These are phyloP conservation scores for Pholiota molesta DNA, from an alignment of 768 basidiomycete species.

Conservation along the genomic window DNA sequence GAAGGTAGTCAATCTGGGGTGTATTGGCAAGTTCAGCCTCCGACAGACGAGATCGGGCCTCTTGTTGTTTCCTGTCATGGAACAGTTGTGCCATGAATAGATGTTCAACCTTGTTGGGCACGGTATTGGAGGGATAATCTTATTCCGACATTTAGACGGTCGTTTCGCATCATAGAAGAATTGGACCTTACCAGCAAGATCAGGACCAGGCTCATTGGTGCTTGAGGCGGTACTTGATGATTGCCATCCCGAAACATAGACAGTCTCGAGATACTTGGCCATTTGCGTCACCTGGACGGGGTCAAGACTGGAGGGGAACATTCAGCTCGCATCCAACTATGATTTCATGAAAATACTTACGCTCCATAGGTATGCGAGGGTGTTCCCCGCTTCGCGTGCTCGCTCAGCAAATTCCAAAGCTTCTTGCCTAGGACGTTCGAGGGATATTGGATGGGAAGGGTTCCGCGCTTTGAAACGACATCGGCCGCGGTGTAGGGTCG, in stretches of 20 bases:
- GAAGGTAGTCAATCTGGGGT: conserved; percentile 84
- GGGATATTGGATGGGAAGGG: conserved; percentile 82
- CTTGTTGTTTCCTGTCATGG: conserved; percentile 97
- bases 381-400: conserved; percentile 77
- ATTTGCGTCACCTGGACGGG: conserved; percentile 98
- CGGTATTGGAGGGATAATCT: conserved; percentile 99
- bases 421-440: conserved; percentile 88
- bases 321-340: conserved; percentile 7
- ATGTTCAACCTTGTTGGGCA: conserved; percentile 98
- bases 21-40: conserved; percentile 72
- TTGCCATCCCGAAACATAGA: conserved; percentile 98
- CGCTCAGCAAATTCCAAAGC: conserved; percentile 71
- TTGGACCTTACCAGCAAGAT: conserved; percentile 79
- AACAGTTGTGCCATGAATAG: conserved; percentile 98
- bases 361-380: conserved; percentile 98
- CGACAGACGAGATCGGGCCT: conserved; percentile 70
- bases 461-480: conserved; percentile 93
- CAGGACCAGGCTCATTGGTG: conserved; percentile 96
- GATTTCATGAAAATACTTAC: conserved; percentile 56
- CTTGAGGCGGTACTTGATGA: conserved; percentile 92
- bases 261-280: conserved; percentile 97
- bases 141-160: background rate
- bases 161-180: background rate
- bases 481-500: conserved; percentile 93
- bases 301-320: conserved; percentile 71